Evolutionary conservation across 768 basidiomycete genomes (phyloP).

Genomic region (Mrakia blollopis): DNA sequence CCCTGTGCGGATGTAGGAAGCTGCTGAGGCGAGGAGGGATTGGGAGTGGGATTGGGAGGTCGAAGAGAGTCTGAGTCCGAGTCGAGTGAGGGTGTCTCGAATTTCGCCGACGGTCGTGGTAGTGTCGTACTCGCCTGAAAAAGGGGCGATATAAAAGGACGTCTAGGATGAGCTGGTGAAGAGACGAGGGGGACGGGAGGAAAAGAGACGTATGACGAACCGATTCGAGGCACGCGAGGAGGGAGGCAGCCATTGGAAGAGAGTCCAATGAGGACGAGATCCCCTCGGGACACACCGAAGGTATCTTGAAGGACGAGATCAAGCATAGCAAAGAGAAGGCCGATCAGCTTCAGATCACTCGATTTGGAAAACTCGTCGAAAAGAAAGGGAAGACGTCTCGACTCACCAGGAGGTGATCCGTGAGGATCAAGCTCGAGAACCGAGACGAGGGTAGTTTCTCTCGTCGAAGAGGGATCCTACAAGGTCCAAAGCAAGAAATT

Average conservation of each 20-base stretch:
- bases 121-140: not conserved
- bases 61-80: not conserved
- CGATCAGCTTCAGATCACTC: no score
- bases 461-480: no score
- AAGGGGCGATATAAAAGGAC: no score
- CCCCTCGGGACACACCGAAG: constrained; percentile 75
- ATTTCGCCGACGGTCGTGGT: not conserved
- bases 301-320: constrained; percentile 21
- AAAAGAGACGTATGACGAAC: constrained; percentile 53
- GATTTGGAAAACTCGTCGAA: no score
- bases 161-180: no score
- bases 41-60: not conserved
- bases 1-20: no score
- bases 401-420: constrained; percentile 45
- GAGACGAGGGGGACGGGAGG: no score
- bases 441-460: constrained; percentile 53
- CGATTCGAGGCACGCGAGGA: constrained; percentile 75
- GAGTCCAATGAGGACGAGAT: constrained; percentile 69
- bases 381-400: no score
- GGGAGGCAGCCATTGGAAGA: constrained; percentile 64
- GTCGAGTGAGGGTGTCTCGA: not conserved
- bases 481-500: not conserved
- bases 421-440: constrained; percentile 85
- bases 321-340: no score
- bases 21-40: no score